phyloP scores from a whole-genome alignment of 2,329 filamentous ascomycete species.

The Ascochyta pisi region DNA sequence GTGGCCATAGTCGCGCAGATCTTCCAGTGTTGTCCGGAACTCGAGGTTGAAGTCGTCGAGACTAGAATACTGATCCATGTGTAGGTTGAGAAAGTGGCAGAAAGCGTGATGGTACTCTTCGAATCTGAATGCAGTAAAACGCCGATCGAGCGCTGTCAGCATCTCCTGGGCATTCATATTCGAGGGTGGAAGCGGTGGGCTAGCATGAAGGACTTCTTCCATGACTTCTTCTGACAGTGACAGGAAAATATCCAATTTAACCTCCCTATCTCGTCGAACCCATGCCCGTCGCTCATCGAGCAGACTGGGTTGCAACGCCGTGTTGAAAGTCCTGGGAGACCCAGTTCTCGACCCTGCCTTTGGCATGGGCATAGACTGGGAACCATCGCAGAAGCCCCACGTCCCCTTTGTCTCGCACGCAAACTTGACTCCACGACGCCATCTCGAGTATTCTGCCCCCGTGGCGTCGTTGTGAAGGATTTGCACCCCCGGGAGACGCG shows the following conservation, averaged over 20 bases:
- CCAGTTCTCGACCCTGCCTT: constrained; percentile 31
- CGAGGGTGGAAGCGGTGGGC: constrained; percentile 43
- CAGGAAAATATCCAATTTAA: constrained; percentile 47
- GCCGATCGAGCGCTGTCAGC: constrained; percentile 39
- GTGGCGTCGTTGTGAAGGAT: constrained; percentile 35
- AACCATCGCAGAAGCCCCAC: constrained; percentile 45
- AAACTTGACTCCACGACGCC: constrained; percentile 41
- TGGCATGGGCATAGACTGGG: constrained; percentile 45
- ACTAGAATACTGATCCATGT: constrained; percentile 43
- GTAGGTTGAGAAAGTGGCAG: constrained; percentile 48
- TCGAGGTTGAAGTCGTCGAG: constrained; percentile 47
- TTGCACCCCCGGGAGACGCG: constrained; percentile 35
- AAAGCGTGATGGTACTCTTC: constrained; percentile 47
- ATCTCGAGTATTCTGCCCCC: constrained; percentile 42
- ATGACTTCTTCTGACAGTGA: constrained; percentile 48
- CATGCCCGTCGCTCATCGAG: constrained; percentile 45
- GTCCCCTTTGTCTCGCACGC: constrained; percentile 40
- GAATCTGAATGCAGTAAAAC: constrained; percentile 40
- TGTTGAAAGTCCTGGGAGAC: constrained; percentile 23
- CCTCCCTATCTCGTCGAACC: constrained; percentile 46
- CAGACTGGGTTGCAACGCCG: constrained; percentile 38
- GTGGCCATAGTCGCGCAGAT: constrained; percentile 44
- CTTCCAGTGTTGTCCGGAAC: constrained; percentile 41
- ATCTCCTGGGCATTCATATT: constrained; percentile 43
- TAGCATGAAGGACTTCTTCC: constrained; percentile 46